Base-by-base conservation (phyloP, 345 rosid species). In the Kernera saxatilis region DNA sequence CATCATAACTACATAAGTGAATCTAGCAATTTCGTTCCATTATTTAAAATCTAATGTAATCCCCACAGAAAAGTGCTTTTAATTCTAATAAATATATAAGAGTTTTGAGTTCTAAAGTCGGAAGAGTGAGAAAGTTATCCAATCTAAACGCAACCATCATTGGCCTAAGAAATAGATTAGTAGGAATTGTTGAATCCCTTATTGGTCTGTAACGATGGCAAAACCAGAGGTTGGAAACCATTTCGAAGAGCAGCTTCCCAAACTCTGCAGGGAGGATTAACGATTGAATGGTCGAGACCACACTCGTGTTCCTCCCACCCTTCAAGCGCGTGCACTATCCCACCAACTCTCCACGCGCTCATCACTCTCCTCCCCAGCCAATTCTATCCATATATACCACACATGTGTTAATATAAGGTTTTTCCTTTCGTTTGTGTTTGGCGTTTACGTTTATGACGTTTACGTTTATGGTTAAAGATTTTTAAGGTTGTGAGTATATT, bases 341-440 rank as follows among this genome's bases (percentile, higher is more conserved):
- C 88, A 4, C 84, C 92, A 17, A 76, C 44, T 5, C 86, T 75
- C 86, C 96, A 86, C 10, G 93, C 88, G 41, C 90, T 90, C 87
- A 90, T 86, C 83, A 80, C 91, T 54, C 91, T 85, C 75, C 93
- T 84, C 30, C 86, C 88, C 65, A 88, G 32, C 93, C 92, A 90
- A 61, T 86, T 88, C 90, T 90, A 50, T 6, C 43, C 11, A 5
- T 32, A 32, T 26, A 26, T 26, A n/a, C n/a, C n/a, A n/a, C n/a
- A n/a, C n/a, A n/a, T n/a, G n/a, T n/a, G n/a, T n/a, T n/a, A n/a
- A n/a, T n/a, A n/a, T n/a, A n/a, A n/a, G n/a, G n/a, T n/a, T n/a
- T n/a, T n/a, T n/a, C n/a, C n/a, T n/a, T n/a, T n/a, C n/a, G n/a
- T n/a, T n/a, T n/a, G n/a, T n/a, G n/a, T n/a, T n/a, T n/a, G n/a